Evolutionary conservation across 805 yeast genomes (phyloP).

Genomic region (Teunomyces aglyptinius): DNA sequence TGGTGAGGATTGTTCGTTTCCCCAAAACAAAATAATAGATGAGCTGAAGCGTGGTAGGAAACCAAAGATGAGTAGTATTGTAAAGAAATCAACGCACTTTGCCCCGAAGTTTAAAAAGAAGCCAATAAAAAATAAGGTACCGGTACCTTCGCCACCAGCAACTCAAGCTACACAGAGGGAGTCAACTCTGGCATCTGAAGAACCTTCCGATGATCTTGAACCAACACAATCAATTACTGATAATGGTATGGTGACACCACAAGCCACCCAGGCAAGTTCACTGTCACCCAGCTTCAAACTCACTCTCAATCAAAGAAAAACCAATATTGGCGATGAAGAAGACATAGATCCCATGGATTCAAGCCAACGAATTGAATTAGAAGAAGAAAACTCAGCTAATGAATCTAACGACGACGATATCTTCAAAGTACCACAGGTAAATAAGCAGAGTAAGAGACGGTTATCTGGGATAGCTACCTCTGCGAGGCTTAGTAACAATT

Average conservation of each 20-base stretch:
- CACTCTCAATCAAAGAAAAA: slow-evolving; percentile 5
- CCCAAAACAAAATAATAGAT: not conserved
- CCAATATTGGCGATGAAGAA: slow-evolving; percentile 12
- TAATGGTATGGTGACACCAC: slow-evolving; percentile 8
- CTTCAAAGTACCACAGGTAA: slow-evolving; percentile 25
- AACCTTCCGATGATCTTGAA: not conserved
- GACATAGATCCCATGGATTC: slow-evolving; percentile 29
- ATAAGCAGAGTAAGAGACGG: slow-evolving; percentile 26
- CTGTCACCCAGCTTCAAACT: slow-evolving; percentile 6
- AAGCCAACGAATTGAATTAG: not conserved
- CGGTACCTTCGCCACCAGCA: slow-evolving; percentile 12
- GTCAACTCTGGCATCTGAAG: not conserved
- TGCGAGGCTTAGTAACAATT: slow-evolving; percentile 25
- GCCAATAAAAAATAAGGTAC: slow-evolving; percentile 16
- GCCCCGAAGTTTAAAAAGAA: slow-evolving; percentile 51
- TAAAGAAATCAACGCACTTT: slow-evolving; percentile 57
- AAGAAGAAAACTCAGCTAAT: slow-evolving; percentile 2
- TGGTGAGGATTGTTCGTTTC: not conserved
- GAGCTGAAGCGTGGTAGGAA: not conserved
- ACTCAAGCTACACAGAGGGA: slow-evolving; percentile 9
- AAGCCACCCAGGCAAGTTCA: slow-evolving; percentile 7
- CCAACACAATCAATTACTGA: not conserved
- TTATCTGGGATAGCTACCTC: slow-evolving; percentile 34
- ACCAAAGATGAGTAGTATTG: slow-evolving; percentile 44
- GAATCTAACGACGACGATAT: slow-evolving; percentile 25